Base-by-base conservation (phyloP, 495 filamentous ascomycete genomes). In the Tuber borchii region DNA sequence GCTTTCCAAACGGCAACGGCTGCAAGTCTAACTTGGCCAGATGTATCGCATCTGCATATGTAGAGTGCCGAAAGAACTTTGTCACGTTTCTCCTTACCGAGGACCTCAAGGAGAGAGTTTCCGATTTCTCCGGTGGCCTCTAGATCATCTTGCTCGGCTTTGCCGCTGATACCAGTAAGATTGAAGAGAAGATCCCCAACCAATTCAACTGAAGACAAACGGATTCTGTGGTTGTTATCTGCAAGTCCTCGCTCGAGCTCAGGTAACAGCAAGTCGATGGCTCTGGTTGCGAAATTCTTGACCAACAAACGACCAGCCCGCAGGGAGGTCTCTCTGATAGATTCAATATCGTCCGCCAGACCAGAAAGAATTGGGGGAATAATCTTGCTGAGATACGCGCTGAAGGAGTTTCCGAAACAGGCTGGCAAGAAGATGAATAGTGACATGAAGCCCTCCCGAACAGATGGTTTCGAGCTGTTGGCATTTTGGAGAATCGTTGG, bases 381-480 rank as follows among this genome's bases (percentile, higher is more conserved):
- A 81, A 99, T 97, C 82, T 90, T 93, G 87, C 90, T 92, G 72
- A 99, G 91, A 82, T 99, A 99, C 82, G 92, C 91, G 77, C 95
- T 93, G 83, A 99, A 99, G 86, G 94, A 97, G 87, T 98, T 98
- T 79, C 95, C 95, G 83, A 99, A 99, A 85, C 95, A 99, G 74
- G 96, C 96, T 26, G 95, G 95, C 85, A 99, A 89, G 87, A 97
- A 99, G 78, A 99, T 97, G 85, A 99, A 99, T 61, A 99, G 88
- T 42, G 95, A 97, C 95, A 99, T 99, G 87, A 98, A 99, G 48
- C 95, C 95, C 87, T 99, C 95, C 76, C 95, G 90, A 75, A 97
- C 93, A 77, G 93, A 88, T 31, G 95, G 84, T 84, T 97, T 98
- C 72, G 93, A 88, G 81, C 95, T 98, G 78, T 92, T 90, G 71